phyloP scores from a whole-genome alignment of 139 green algal genomes.

The Chlamydomonas applanata region DNA sequence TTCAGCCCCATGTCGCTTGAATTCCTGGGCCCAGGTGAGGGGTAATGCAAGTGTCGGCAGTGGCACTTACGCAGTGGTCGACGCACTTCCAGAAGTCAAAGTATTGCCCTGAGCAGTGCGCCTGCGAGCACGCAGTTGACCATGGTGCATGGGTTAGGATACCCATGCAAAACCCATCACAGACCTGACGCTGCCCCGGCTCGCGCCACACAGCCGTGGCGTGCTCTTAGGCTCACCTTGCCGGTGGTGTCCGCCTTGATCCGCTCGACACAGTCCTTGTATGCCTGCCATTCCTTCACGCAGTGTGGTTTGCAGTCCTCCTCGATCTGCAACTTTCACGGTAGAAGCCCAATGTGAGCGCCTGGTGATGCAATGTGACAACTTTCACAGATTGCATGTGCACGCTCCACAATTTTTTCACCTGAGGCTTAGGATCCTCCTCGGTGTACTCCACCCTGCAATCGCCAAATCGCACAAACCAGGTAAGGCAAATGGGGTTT shows the following conservation, averaged over 20 bases:
- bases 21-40: background rate
- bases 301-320: slow-evolving; percentile 64
- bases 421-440: slow-evolving; percentile 56
- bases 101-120: slow-evolving; percentile 76
- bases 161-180: too few species aligned
- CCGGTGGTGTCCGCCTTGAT: slow-evolving; percentile 62
- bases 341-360: background rate
- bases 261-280: slow-evolving; percentile 65
- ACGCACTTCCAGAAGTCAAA: slow-evolving; percentile 81
- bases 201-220: too few species aligned
- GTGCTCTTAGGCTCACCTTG: too few species aligned
- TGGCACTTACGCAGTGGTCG: slow-evolving; percentile 64
- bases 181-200: too few species aligned
- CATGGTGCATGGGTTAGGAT: too few species aligned
- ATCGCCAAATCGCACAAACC: too few species aligned
- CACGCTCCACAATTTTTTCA: background rate
- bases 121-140: slow-evolving; percentile 23
- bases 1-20: background rate
- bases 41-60: background rate
- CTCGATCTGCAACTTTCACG: slow-evolving; percentile 42
- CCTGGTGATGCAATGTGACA: background rate
- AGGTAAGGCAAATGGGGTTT: too few species aligned
- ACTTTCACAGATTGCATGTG: background rate
- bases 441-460: slow-evolving; percentile 52
- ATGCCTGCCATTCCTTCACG: slow-evolving; percentile 53